These are phyloP conservation scores for Cladorrhinum sp. DNA, from an alignment of 2,329 filamentous ascomycete genomes.

Conservation along the genomic window DNA sequence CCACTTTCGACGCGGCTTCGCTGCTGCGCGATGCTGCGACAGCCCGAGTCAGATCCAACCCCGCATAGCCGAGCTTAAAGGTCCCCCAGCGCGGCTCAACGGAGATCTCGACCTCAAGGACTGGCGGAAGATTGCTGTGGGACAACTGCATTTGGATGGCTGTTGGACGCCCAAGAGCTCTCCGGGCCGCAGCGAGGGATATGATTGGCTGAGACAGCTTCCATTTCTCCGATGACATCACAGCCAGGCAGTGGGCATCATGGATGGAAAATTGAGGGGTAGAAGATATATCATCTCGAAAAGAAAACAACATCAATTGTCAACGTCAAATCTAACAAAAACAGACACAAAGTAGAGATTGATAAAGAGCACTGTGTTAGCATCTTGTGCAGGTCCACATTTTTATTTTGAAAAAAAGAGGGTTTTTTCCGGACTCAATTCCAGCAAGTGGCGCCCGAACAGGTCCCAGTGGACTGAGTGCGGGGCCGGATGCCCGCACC, in stretches of 20 bases:
- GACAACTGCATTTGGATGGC: not conserved
- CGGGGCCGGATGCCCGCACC: not conserved
- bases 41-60: not conserved
- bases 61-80: conserved; percentile 10
- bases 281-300: not conserved
- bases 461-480: not conserved
- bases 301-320: not conserved
- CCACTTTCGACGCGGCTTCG: not conserved
- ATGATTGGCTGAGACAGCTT: conserved; percentile 1
- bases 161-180: not conserved
- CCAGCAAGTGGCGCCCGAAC: conserved; percentile 1
- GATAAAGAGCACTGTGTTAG: not conserved
- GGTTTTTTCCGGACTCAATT: not conserved
- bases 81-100: conserved; percentile 4
- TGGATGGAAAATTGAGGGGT: not conserved
- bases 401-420: not conserved
- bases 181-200: not conserved
- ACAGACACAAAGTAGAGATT: not conserved
- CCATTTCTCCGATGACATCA: conserved; percentile 11
- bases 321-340: not conserved
- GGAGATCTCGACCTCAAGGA: conserved; percentile 6
- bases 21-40: not conserved
- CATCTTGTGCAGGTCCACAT: not conserved
- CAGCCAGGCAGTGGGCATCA: not conserved
- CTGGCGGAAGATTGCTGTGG: not conserved